Evolutionary conservation across 1,284 basidiomycete genomes (phyloP).

Genomic region (Ganoderma multipileum): DNA sequence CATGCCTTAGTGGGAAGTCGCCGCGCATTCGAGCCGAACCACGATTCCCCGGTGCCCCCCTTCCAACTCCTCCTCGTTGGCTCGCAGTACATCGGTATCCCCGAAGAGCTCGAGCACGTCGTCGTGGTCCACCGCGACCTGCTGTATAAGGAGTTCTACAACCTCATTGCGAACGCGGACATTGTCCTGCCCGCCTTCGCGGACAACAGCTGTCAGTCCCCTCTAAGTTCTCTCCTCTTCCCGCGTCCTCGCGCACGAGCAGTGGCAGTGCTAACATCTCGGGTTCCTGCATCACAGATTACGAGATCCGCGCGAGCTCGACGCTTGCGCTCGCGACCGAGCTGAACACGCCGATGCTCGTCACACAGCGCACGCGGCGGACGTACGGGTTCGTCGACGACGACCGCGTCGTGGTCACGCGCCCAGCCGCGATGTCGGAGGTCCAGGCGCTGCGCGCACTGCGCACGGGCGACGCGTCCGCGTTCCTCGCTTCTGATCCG

Average conservation of each 20-base stretch:
- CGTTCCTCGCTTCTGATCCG: slow-evolving; percentile 31
- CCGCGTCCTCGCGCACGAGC: neutral
- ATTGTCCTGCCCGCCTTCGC: slow-evolving; percentile 47
- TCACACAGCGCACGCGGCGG: slow-evolving; percentile 42
- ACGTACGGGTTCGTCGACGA: slow-evolving; percentile 47
- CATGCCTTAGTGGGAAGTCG: slow-evolving; percentile 38
- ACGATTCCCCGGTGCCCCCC: slow-evolving; percentile 34
- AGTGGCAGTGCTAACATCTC: neutral
- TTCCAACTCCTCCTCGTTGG: slow-evolving; percentile 45
- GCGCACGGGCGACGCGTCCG: slow-evolving; percentile 35
- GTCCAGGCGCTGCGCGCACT: slow-evolving; percentile 44
- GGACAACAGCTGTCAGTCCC: slow-evolving; percentile 31
- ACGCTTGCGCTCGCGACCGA: slow-evolving; percentile 46
- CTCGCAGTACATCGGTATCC: slow-evolving; percentile 43
- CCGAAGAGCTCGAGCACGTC: slow-evolving; percentile 42
- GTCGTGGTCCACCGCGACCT: slow-evolving; percentile 41
- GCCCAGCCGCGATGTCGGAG: slow-evolving; percentile 46
- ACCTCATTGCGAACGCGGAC: slow-evolving; percentile 44
- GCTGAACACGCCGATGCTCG: slow-evolving; percentile 46
- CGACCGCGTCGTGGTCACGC: slow-evolving; percentile 42
- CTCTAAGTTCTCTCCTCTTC: neutral
- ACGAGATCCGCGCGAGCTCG: slow-evolving; percentile 46
- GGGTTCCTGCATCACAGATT: slow-evolving; percentile 29
- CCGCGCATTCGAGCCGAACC: slow-evolving; percentile 37
- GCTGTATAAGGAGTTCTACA: slow-evolving; percentile 44